Base-by-base conservation (phyloP, 2,329 filamentous ascomycete genomes). In the Colletotrichum chrysophilum region DNA sequence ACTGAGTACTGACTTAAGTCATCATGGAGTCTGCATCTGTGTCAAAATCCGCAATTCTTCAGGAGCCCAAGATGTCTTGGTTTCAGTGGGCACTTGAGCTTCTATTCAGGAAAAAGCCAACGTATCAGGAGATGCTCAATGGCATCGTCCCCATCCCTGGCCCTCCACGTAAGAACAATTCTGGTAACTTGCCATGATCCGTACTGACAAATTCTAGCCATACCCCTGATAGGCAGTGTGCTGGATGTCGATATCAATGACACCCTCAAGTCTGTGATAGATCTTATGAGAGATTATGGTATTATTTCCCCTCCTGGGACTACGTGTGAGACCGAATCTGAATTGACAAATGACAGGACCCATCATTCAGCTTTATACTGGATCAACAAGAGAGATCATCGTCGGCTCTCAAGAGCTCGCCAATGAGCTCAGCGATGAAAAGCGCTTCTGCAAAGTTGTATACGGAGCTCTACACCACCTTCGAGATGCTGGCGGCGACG, bases 401-500 rank as follows among this genome's bases (percentile, higher is more conserved):
- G 61, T 65, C 18, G 61, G 61, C 32, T 34, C 26, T 21, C 61
- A 65, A 24, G 61, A 65, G n/a, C 52, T 56, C n/a, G 52, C 52
- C 6, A 56, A 56, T 16, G 52, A 56, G 1, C 52, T 56, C 52
- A 56, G 52, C 14, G 52, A 56, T 56, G 52, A 56, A 26, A 56
- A 56, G 13, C n/a, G 52, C 12, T 56, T 56, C 24, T 56, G 52
- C 1, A 56, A 56, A 26, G 21, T 56, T 26, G 52, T 56, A 6
- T 56, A 56, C 7, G 52, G 52, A 14, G 52, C 52, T 5, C 52
- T 56, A 4, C 52, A 56, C 14, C 52, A 56, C 52, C 52, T 56
- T 24, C 21, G 52, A 56, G 52, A 56, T 8, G 52, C 52, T 56
- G 52, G 52, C 14, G 61, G 61, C 71, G 92, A 94, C 85, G 93